Percentiles rank a stretch among this genome's conserved stretches.
phyloP scores from a whole-genome alignment of 805 yeast species.

The Maudiozyma pseudohumilis region DNA sequence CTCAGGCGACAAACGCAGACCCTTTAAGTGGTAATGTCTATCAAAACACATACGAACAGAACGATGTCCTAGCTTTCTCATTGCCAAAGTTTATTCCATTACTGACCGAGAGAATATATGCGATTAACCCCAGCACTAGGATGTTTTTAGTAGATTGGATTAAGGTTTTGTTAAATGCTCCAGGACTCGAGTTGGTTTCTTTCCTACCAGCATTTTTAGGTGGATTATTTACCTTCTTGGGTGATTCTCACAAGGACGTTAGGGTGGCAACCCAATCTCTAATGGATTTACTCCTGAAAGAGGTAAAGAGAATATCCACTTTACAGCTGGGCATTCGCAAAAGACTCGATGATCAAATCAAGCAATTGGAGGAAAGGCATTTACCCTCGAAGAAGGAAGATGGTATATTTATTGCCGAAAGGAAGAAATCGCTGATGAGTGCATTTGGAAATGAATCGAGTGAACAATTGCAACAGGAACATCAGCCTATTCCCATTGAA shows the following conservation, averaged over 20 bases:
- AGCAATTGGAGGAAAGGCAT: slow-evolving; percentile 11
- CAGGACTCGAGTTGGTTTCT: slow-evolving; percentile 78
- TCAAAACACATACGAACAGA: slow-evolving; percentile 52
- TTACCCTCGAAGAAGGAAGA: slow-evolving; percentile 23
- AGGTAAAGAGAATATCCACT: slow-evolving; percentile 66
- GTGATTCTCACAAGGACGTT: slow-evolving; percentile 79
- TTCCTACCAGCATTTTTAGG: slow-evolving; percentile 85
- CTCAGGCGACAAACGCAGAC: slow-evolving; percentile 39
- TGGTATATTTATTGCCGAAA: slow-evolving; percentile 25
- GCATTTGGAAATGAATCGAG: slow-evolving; percentile 13
- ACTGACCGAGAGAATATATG: slow-evolving; percentile 82
- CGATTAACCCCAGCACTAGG: slow-evolving; percentile 85
- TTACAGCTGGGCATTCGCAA: slow-evolving; percentile 46
- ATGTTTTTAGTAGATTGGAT: slow-evolving; percentile 92
- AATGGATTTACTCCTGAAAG: slow-evolving; percentile 64
- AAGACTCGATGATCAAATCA: slow-evolving; percentile 11
- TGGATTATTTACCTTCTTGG: slow-evolving; percentile 64
- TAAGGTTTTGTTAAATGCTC: slow-evolving; percentile 82
- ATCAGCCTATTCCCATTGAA: neutral
- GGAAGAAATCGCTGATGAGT: slow-evolving; percentile 24
- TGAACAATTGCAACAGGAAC: slow-evolving; percentile 10
- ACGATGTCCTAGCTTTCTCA: slow-evolving; percentile 51
- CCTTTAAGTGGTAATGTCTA: slow-evolving; percentile 44
- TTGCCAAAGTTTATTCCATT: slow-evolving; percentile 82
- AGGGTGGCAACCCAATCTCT: slow-evolving; percentile 75